Conservation (phyloP, 1,284 basidiomycete species). For the Cutaneotrichosporon sp. region DNA sequence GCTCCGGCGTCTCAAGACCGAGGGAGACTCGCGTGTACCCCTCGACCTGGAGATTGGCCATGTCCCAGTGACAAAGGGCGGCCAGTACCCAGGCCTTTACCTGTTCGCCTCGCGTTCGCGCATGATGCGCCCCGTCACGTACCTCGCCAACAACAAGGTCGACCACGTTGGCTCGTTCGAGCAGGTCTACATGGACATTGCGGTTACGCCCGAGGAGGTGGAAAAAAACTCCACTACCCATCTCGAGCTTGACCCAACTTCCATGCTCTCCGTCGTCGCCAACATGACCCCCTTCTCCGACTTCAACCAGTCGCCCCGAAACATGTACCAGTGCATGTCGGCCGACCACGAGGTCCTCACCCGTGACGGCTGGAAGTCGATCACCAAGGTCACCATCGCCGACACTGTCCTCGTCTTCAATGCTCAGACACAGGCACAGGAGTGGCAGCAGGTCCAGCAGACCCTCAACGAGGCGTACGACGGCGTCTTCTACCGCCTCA, state of each 20-base stretch:
- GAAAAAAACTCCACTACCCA: constrained; percentile 78
- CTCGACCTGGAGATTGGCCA: constrained; percentile 93
- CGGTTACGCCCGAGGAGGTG: constrained; percentile 83
- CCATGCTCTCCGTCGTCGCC: constrained; percentile 75
- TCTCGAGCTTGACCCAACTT: constrained; percentile 90
- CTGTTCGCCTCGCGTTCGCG: constrained; percentile 81
- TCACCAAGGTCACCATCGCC: too few species aligned
- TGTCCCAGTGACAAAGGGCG: constrained; percentile 82
- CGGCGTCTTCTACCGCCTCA: too few species aligned
- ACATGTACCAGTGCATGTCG: constrained; percentile 43
- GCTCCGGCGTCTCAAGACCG: constrained; percentile 93
- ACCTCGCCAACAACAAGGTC: constrained; percentile 73
- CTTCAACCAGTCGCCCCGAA: constrained; percentile 75
- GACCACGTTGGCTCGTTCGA: constrained; percentile 96
- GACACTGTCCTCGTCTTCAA: too few species aligned
- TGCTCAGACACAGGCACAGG: too few species aligned
- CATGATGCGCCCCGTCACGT: constrained; percentile 98
- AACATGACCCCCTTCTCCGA: constrained; percentile 70
- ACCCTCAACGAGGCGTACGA: too few species aligned
- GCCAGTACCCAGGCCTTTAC: constrained; percentile 95
- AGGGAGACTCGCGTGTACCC: constrained; percentile 73
- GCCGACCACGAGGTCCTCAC: too few species aligned
- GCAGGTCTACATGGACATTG: constrained; percentile 99
- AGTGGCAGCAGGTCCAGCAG: too few species aligned
- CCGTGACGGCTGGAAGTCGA: too few species aligned